phyloP scores from a whole-genome alignment of 768 basidiomycete species.

The Rhodotorula graminis region DNA sequence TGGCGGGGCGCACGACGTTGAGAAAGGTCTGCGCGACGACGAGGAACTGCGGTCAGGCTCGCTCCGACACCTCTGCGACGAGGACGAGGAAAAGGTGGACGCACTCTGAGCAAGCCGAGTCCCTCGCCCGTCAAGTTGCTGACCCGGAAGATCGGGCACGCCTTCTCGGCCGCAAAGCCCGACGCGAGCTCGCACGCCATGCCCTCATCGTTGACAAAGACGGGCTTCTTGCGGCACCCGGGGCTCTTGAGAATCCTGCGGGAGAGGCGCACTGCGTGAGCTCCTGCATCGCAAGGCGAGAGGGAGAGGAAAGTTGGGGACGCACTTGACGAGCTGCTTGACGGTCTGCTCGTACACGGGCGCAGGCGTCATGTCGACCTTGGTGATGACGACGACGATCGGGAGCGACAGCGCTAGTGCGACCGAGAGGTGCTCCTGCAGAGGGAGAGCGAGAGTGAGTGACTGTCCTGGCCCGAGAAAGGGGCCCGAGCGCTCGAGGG shows the following conservation, averaged over 20 bases:
- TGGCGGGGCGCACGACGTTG: constrained; percentile 64
- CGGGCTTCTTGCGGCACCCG: constrained; percentile 61
- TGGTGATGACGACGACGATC: constrained; percentile 87
- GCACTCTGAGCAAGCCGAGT: constrained; percentile 59
- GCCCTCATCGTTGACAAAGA: constrained; percentile 66
- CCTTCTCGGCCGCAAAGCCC: constrained; percentile 59
- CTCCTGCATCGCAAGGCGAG: neutral
- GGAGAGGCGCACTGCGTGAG: constrained; percentile 65
- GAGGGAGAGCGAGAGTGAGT: neutral
- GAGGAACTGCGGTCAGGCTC: neutral
- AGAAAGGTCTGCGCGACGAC: constrained; percentile 56
- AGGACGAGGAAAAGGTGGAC: neutral
- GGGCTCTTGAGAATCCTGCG: constrained; percentile 49
- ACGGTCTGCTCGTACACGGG: constrained; percentile 86
- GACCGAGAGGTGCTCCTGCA: constrained; percentile 86
- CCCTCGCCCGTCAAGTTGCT: constrained; percentile 96
- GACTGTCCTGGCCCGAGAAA: too few relatives aligned
- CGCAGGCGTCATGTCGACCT: constrained; percentile 96
- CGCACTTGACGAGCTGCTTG: constrained; percentile 85
- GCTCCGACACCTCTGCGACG: too few relatives aligned
- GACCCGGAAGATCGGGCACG: constrained; percentile 51
- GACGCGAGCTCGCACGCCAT: constrained; percentile 72
- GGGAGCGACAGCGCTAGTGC: constrained; percentile 89
- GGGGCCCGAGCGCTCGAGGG: neutral
- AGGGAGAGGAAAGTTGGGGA: constrained; percentile 58